Conservation (phyloP, 2,329 filamentous ascomycete species). For the Orbilia blumenaviensis region DNA sequence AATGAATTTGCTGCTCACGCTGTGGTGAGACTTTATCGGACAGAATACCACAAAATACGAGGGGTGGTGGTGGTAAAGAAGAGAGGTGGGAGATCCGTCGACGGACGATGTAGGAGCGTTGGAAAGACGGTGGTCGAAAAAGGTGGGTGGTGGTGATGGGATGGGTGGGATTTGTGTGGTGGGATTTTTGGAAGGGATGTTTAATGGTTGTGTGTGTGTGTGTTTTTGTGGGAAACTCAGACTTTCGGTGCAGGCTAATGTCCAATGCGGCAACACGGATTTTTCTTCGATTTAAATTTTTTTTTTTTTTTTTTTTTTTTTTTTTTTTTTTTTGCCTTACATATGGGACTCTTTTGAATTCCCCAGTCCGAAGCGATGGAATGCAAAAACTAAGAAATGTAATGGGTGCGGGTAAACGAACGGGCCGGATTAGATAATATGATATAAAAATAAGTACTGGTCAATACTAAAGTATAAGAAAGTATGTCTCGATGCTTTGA, state of each 20-base stretch:
- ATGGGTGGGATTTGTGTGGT: constrained; percentile 15
- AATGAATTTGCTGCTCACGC: constrained; percentile 46
- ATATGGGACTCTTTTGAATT: too few species aligned
- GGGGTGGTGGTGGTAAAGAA: neutral
- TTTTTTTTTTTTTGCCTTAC: too few species aligned
- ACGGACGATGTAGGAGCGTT: neutral
- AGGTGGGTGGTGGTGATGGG: constrained; percentile 31
- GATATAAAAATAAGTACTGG: too few species aligned
- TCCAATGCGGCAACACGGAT: constrained; percentile 42
- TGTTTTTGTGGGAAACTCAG: constrained; percentile 15
- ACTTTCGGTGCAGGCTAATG: constrained; percentile 23
- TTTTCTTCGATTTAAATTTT: too few species aligned
- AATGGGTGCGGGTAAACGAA: too few species aligned
- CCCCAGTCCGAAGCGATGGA: too few species aligned
- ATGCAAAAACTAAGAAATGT: too few species aligned
- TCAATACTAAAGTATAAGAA: too few species aligned
- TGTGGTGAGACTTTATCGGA: constrained; percentile 42
- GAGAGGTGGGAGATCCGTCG: neutral
- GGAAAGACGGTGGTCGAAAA: neutral
- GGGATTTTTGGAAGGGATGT: constrained; percentile 10
- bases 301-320: too few species aligned
- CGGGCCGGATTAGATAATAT: too few species aligned
- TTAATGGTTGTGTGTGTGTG: constrained; percentile 26
- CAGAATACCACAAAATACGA: constrained; percentile 39
- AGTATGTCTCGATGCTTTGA: too few species aligned